Evolutionary conservation across 2,329 filamentous ascomycete genomes (phyloP).

Genomic region (Didymella pinodella): DNA sequence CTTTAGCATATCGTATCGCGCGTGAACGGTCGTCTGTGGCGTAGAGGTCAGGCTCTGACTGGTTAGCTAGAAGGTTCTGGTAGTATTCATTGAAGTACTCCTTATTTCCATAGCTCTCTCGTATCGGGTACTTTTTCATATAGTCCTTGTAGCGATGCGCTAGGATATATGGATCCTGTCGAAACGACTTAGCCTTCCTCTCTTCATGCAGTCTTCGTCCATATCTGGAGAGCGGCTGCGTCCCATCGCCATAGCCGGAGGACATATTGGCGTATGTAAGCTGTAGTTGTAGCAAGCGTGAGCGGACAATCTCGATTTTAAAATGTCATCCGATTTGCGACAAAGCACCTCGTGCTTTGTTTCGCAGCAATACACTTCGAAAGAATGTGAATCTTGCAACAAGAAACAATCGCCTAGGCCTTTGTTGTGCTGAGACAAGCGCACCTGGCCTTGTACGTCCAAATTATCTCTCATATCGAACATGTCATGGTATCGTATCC

Average conservation of each 20-base stretch:
- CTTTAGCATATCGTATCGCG: constrained; percentile 34
- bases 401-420: background rate
- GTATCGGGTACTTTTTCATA: constrained; percentile 25
- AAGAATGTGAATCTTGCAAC: background rate
- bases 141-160: constrained; percentile 35
- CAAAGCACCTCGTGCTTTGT: constrained; percentile 14
- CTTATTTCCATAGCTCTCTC: background rate
- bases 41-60: constrained; percentile 25
- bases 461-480: background rate
- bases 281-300: background rate
- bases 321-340: constrained; percentile 1
- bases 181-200: constrained; percentile 1
- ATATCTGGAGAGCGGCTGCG: background rate
- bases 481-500: constrained; percentile 12
- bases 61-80: constrained; percentile 34
- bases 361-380: background rate
- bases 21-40: constrained; percentile 30
- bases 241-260: background rate
- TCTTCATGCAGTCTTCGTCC: constrained; percentile 4
- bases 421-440: constrained; percentile 4
- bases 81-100: constrained; percentile 32
- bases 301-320: background rate
- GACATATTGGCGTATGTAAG: background rate
- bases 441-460: background rate
- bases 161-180: constrained; percentile 30